phyloP scores from a whole-genome alignment of 1,284 basidiomycete species.

The Moesziomyces sp. region DNA sequence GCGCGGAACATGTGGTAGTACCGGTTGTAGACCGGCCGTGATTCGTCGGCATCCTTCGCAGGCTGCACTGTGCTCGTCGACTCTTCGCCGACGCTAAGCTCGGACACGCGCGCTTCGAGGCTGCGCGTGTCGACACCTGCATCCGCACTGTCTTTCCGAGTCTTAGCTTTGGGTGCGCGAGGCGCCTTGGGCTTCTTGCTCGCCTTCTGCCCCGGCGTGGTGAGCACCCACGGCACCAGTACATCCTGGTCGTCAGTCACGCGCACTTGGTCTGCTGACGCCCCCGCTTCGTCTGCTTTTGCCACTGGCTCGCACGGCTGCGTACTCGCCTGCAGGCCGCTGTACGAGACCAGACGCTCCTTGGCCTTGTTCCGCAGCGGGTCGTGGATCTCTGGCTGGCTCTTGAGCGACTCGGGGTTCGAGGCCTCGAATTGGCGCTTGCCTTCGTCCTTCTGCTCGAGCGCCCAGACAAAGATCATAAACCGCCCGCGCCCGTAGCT shows the following conservation, averaged over 20 bases:
- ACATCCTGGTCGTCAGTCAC: conserved; percentile 57
- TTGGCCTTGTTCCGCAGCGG: conserved; percentile 29
- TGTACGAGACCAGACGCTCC: conserved; percentile 37
- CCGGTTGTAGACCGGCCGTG: conserved; percentile 55
- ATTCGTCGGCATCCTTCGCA: conserved; percentile 3
- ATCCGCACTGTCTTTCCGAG: neutral
- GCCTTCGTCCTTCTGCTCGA: conserved; percentile 80
- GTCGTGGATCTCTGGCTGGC: conserved; percentile 22
- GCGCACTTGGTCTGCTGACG: conserved; percentile 1
- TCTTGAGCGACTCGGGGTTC: conserved; percentile 18
- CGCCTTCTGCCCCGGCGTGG: conserved; percentile 18
- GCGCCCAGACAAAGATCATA: conserved; percentile 97
- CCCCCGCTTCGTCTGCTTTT: neutral
- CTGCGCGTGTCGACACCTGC: conserved; percentile 18
- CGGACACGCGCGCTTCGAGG: conserved; percentile 9
- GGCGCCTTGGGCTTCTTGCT: conserved; percentile 1
- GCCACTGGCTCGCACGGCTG: neutral
- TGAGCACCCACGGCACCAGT: conserved; percentile 65
- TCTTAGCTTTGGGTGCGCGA: conserved; percentile 4
- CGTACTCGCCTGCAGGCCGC: conserved; percentile 13
- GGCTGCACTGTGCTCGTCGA: neutral
- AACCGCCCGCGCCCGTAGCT: conserved; percentile 75
- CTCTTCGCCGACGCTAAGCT: conserved; percentile 2
- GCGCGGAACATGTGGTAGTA: conserved; percentile 66
- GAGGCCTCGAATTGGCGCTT: conserved; percentile 55